phyloP scores from a whole-genome alignment of 192 early-diverging fungal genomes.

The Coemansia sp. region DNA sequence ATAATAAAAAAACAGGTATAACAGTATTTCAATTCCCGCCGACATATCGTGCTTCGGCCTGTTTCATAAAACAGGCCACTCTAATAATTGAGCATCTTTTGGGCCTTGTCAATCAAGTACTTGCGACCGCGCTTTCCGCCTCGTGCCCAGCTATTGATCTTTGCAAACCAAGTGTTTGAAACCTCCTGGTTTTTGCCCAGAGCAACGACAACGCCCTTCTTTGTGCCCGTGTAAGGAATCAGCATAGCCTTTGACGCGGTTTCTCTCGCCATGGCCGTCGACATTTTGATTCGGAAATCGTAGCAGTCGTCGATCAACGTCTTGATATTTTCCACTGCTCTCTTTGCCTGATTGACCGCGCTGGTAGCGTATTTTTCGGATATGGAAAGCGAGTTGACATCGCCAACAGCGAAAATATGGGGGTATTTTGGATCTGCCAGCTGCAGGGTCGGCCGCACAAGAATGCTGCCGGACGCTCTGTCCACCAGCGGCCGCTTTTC shows the following conservation, averaged over 20 bases:
- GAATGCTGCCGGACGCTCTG: slow-evolving; percentile 40
- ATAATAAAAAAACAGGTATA: no score
- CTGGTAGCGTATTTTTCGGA: slow-evolving; percentile 47
- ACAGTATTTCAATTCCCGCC: no score
- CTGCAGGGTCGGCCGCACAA: slow-evolving; percentile 57
- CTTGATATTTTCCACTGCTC: slow-evolving; percentile 26
- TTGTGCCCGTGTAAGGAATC: slow-evolving; percentile 14
- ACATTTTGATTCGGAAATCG: slow-evolving; percentile 42
- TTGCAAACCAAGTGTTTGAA: slow-evolving; percentile 19
- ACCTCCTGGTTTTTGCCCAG: slow-evolving; percentile 36
- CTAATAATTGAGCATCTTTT: slow-evolving; percentile 40
- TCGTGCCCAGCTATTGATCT: slow-evolving; percentile 28
- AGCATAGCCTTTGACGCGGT: slow-evolving; percentile 16
- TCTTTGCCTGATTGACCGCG: slow-evolving; percentile 44
- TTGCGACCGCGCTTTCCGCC: slow-evolving; percentile 33
- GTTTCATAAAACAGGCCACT: no score
- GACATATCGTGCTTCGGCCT: no score
- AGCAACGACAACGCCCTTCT: slow-evolving; percentile 33
- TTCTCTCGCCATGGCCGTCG: slow-evolving; percentile 27
- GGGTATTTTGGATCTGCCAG: slow-evolving; percentile 39
- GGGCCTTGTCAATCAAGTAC: slow-evolving; percentile 40
- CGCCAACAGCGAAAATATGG: slow-evolving; percentile 63
- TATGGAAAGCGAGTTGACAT: slow-evolving; percentile 50
- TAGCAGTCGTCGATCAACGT: slow-evolving; percentile 43
- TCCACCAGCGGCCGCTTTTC: slow-evolving; percentile 40